Percentiles rank a stretch among this genome's conserved stretches.
phyloP scores from a whole-genome alignment of 2,329 filamentous ascomycete species.

The Thyridium curvatum region DNA sequence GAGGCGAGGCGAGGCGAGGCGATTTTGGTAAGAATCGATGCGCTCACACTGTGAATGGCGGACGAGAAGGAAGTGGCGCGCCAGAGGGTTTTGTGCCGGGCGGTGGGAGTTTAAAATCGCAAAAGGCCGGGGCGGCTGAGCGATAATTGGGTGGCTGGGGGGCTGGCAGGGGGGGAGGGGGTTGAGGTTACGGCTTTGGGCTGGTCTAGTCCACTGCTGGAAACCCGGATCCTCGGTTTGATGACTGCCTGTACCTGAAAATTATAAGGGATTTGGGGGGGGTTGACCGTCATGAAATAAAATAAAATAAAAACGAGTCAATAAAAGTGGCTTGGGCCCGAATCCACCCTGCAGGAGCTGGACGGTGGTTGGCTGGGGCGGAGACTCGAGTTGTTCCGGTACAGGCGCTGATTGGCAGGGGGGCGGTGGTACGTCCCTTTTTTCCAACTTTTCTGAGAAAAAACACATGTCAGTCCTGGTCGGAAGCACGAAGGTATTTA shows the following conservation, averaged over 20 bases:
- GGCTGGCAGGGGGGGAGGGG: too few relatives aligned
- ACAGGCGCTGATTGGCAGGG: slow-evolving; percentile 10
- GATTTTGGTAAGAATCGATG: too few relatives aligned
- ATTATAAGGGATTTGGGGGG: slow-evolving; percentile 12
- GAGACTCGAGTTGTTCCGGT: slow-evolving; percentile 9
- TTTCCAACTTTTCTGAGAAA: slow-evolving; percentile 18
- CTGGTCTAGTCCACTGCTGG: too few relatives aligned
- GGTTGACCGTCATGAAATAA: slow-evolving; percentile 4
- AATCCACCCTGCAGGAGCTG: slow-evolving; percentile 4
- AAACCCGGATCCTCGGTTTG: too few relatives aligned
- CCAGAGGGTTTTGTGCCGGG: too few relatives aligned
- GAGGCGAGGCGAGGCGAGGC: too few relatives aligned
- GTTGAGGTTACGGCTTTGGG: too few relatives aligned
- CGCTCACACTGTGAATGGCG: too few relatives aligned
- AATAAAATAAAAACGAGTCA: slow-evolving; percentile 6
- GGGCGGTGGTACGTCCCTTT: slow-evolving; percentile 11
- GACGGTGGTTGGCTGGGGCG: slow-evolving; percentile 4
- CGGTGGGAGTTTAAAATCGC: too few relatives aligned
- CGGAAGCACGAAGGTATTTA: slow-evolving; percentile 29
- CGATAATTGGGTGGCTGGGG: too few relatives aligned
- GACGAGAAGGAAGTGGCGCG: too few relatives aligned
- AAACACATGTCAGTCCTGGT: slow-evolving; percentile 24
- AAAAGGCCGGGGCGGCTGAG: too few relatives aligned
- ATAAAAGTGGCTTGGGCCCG: neutral
- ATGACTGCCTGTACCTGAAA: neutral